These are phyloP conservation scores for Fragaria ananassa DNA, from an alignment of 306 rosid species.

Conservation along the genomic window DNA sequence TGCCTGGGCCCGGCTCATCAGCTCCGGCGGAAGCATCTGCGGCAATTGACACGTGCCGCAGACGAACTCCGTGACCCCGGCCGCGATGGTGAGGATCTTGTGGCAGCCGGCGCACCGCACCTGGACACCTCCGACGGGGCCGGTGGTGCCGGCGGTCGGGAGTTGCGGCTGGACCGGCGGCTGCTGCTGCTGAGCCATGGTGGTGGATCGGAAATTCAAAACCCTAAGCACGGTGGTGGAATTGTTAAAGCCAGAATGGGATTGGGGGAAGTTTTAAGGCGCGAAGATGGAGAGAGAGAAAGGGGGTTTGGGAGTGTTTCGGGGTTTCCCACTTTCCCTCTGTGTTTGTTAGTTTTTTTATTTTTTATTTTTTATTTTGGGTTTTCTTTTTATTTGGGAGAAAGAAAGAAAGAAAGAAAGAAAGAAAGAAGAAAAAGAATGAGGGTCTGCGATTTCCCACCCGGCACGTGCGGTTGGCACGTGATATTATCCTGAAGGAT, in stretches of 20 bases:
- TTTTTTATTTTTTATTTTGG: not conserved
- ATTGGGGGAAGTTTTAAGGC: slow-evolving; percentile 12
- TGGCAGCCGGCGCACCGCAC: slow-evolving; percentile 97
- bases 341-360: not conserved
- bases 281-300: slow-evolving; percentile 1
- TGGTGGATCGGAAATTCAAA: not conserved
- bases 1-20: slow-evolving; percentile 55
- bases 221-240: not conserved
- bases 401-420: not conserved
- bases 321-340: slow-evolving; percentile 17
- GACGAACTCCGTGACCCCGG: slow-evolving; percentile 74
- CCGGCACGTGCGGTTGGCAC: slow-evolving; percentile 1
- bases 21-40: slow-evolving; percentile 98
- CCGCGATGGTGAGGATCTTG: slow-evolving; percentile 64
- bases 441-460: slow-evolving; percentile 2
- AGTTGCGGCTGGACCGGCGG: slow-evolving; percentile 34
- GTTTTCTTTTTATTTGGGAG: too few relatives aligned
- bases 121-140: slow-evolving; percentile 48
- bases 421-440: not conserved
- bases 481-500: not conserved
- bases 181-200: slow-evolving; percentile 27
- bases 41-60: slow-evolving; percentile 84
- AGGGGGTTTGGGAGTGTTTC: slow-evolving; percentile 9
- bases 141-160: not conserved
- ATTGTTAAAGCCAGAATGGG: not conserved